Base-by-base conservation (phyloP, 148 eudicot genomes). In the Rhododendron griersonianum region DNA sequence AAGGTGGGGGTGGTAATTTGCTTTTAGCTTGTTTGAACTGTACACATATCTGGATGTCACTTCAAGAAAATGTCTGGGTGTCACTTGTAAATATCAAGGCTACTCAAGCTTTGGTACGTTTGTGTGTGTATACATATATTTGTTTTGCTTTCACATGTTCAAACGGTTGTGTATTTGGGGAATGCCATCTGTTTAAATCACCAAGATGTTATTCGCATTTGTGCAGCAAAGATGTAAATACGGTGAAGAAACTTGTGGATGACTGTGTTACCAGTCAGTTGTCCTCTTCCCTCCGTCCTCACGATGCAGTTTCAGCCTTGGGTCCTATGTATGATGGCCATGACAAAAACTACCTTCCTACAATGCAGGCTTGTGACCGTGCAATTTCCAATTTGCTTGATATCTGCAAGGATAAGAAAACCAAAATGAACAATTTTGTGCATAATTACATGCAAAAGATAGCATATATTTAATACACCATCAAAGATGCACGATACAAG, bases 271-370 rank as follows among this genome's bases (percentile, higher is more conserved):
- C 90, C 44, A 90, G 91, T 85, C 95, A 91, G 83, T 79, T 92
- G 63, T 93, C 98, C 30, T 88, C 95, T 55, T 94, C 98, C 76
- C 92, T 95, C 23, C 98, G 96, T 84, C 98, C 99, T 81, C 98
- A 98, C 88, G 99, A 98, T 91, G 98, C 98, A 41, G 99, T 95
- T 90, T 98, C 98, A 55, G 99, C 99, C 55, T 87, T 98, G 92
- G 99, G 99, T 75, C 98, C 95, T 4, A 95, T 98, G 95, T 98
- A 98, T 84, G 96, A 94, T 86, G 92, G 93, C 87, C 99, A 98
- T 87, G 98, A 95, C 45, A 93, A 93, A 85, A 94, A 81, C 89
- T 91, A 93, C 82, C 93, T 98, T 81, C 99, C 98, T 18, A 94
- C 87, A 89, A 98, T 98, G 96, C 93, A 92, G 83, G 87, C 88